Percentiles rank a stretch among this genome's conserved stretches.
phyloP scores from a whole-genome alignment of 495 filamentous ascomycete species.

The Annulohypoxylon stygium region DNA sequence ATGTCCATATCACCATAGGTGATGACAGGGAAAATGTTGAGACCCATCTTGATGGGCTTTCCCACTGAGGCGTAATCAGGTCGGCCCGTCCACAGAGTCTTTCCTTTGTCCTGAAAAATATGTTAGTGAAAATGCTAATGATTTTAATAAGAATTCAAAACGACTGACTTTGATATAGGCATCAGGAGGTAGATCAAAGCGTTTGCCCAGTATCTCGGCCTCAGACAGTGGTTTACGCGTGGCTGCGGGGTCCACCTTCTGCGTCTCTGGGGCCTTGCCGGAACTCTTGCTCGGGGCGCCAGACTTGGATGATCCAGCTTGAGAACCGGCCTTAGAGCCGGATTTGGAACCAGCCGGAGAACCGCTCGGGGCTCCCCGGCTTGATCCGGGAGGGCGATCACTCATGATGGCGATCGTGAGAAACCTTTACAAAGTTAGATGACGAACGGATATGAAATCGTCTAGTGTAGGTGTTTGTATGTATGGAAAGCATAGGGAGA shows the following conservation, averaged over 20 bases:
- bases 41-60: constrained; percentile 65
- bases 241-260: constrained; percentile 52
- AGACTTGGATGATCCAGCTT: not conserved
- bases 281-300: constrained; percentile 32
- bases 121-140: constrained; percentile 9
- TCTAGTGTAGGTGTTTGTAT: not conserved
- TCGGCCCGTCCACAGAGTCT: constrained; percentile 36
- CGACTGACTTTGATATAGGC: constrained; percentile 53
- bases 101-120: constrained; percentile 7
- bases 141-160: not conserved
- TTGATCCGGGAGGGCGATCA: constrained; percentile 24
- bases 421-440: constrained; percentile 8
- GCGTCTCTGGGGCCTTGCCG: constrained; percentile 38
- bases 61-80: constrained; percentile 69
- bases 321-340: constrained; percentile 25
- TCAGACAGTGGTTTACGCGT: constrained; percentile 28
- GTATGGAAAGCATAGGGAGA: not conserved
- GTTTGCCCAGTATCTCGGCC: constrained; percentile 51
- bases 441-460: not conserved
- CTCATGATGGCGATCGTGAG: constrained; percentile 28
- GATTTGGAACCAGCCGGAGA: constrained; percentile 1
- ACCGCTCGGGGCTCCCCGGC: constrained; percentile 5
- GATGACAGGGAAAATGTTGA: constrained; percentile 82
- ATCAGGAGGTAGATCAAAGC: constrained; percentile 60
- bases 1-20: constrained; percentile 64